Evolutionary conservation across 2,329 filamentous ascomycete species (phyloP).

Genomic region (Coniochaeta sp.): DNA sequence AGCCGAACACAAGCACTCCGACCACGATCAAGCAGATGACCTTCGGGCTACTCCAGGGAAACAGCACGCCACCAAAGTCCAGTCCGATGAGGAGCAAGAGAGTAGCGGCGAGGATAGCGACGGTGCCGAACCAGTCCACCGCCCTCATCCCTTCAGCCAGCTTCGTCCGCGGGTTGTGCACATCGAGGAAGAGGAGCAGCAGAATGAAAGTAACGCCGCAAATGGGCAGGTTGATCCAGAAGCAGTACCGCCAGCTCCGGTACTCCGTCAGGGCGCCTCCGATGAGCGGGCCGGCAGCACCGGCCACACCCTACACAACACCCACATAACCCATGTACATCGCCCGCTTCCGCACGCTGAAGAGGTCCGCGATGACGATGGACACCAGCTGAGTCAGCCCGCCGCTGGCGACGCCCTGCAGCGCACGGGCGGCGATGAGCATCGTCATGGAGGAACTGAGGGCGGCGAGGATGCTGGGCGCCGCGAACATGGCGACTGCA

Average conservation of each 20-base stretch:
- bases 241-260: slow-evolving; percentile 54
- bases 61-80: slow-evolving; percentile 58
- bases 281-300: slow-evolving; percentile 49
- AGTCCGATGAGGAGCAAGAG: slow-evolving; percentile 67
- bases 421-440: slow-evolving; percentile 38
- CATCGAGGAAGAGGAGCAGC: slow-evolving; percentile 54
- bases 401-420: slow-evolving; percentile 46
- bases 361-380: slow-evolving; percentile 46
- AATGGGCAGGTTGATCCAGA: slow-evolving; percentile 37
- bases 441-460: slow-evolving; percentile 35
- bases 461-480: slow-evolving; percentile 42
- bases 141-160: slow-evolving; percentile 54
- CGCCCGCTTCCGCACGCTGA: slow-evolving; percentile 35
- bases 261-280: slow-evolving; percentile 60
- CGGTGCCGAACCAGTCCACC: slow-evolving; percentile 52
- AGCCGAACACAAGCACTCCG: slow-evolving; percentile 37
- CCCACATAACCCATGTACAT: slow-evolving; percentile 58
- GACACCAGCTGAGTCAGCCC: slow-evolving; percentile 46
- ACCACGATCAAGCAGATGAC: slow-evolving; percentile 59
- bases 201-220: slow-evolving; percentile 48
- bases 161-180: slow-evolving; percentile 59
- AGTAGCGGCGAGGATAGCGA: slow-evolving; percentile 56
- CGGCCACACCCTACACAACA: slow-evolving; percentile 60
- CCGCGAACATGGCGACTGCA: slow-evolving; percentile 42
- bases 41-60: slow-evolving; percentile 54